Percentiles rank a stretch among this genome's conserved stretches.
Evolutionary conservation across 305 asterid genomes (phyloP).

Genomic region (Fraxinus platypoda): DNA sequence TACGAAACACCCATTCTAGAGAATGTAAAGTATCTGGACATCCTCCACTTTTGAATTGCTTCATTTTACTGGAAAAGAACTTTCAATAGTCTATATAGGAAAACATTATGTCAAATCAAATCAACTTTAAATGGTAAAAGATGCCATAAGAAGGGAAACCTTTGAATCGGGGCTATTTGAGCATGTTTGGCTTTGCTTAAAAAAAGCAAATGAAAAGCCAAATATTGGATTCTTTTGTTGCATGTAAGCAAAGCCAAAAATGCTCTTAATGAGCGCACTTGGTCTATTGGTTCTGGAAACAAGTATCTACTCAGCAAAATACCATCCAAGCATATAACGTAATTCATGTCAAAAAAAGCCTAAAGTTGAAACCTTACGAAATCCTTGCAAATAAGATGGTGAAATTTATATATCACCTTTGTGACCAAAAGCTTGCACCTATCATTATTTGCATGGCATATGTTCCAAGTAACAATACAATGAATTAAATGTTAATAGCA

Average conservation of each 20-base stretch:
- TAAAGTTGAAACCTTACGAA: not conserved
- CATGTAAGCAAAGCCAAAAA: not conserved
- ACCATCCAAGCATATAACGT: not conserved
- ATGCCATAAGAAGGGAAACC: not conserved
- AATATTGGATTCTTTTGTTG: not conserved
- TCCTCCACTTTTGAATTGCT: conserved; percentile 13
- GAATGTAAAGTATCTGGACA: conserved; percentile 51
- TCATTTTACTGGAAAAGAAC: not conserved
- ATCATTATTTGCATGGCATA: not conserved
- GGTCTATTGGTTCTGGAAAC: not conserved
- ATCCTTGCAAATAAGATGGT: not conserved
- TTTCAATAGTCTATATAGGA: not conserved
- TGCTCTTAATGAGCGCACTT: not conserved
- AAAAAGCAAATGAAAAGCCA: not conserved
- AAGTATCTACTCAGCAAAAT: not conserved
- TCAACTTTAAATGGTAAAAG: not conserved
- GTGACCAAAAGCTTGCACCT: not conserved
- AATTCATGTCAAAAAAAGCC: not conserved
- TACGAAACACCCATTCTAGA: conserved; percentile 81
- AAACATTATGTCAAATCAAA: not conserved
- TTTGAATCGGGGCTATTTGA: not conserved
- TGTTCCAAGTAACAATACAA: not conserved
- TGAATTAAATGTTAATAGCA: not conserved
- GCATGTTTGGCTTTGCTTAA: not conserved
- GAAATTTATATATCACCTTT: not conserved